Conservation (phyloP, 352 stramenopile species). For the Pelagophyceae sp. region DNA sequence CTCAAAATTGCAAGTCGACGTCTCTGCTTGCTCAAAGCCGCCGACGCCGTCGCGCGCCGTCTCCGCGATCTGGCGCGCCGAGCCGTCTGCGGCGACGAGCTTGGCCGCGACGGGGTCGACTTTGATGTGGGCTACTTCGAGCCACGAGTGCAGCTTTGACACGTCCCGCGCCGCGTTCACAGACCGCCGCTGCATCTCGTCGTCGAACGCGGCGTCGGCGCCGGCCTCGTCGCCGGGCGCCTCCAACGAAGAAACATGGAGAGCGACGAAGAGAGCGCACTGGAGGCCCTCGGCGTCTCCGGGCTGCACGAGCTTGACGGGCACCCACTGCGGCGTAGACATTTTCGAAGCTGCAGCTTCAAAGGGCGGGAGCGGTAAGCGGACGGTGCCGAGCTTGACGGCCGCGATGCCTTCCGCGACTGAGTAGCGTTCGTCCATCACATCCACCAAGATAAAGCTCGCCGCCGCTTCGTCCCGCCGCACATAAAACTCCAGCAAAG, state of each 20-base stretch:
- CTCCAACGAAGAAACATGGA: no score
- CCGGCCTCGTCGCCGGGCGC: not conserved
- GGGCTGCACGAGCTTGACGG: not conserved
- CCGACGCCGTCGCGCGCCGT: no score
- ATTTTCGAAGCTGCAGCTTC: no score
- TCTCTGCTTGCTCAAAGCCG: no score
- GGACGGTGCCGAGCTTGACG: not conserved
- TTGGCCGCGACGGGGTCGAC: not conserved
- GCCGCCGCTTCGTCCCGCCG: not conserved
- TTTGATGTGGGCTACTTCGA: not conserved
- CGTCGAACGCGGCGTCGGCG: not conserved
- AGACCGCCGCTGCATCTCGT: not conserved
- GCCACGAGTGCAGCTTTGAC: not conserved
- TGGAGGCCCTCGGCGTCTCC: no score
- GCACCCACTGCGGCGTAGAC: not conserved
- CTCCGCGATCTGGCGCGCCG: no score
- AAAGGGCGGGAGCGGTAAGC: not conserved
- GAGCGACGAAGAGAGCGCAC: no score
- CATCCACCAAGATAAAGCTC: not conserved
- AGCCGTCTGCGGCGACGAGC: no score
- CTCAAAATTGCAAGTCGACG: no score
- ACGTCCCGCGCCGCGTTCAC: not conserved
- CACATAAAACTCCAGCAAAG: constrained; percentile 3
- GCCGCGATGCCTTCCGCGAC: not conserved
- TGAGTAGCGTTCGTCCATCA: constrained; percentile 9